Evolutionary conservation across 176 grass and related monocot genomes (phyloP).

Genomic region (Avena sativa): DNA sequence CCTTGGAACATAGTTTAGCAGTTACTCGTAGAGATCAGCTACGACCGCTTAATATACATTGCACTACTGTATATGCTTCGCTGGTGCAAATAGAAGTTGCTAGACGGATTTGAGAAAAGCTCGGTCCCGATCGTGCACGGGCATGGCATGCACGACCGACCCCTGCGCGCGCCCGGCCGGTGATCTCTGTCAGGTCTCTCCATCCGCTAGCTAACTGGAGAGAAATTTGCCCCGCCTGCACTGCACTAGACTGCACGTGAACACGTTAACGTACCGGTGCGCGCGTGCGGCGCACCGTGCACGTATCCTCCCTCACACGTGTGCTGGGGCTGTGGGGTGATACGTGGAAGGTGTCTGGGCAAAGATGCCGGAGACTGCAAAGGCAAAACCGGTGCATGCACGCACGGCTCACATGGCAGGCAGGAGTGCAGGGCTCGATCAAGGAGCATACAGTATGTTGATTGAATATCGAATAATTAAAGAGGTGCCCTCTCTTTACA

Average conservation of each 20-base stretch:
- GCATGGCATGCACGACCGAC: background rate
- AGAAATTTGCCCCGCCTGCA: background rate
- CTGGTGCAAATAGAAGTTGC: background rate
- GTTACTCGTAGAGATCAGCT: background rate
- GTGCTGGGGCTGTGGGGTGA: background rate
- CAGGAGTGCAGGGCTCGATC: background rate
- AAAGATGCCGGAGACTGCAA: background rate
- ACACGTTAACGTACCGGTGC: background rate
- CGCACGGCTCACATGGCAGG: slow-evolving; percentile 43
- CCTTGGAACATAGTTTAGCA: slow-evolving; percentile 2
- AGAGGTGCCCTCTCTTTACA: background rate
- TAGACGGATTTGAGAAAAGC: background rate
- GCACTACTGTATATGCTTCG: background rate
- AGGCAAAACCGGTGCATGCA: background rate
- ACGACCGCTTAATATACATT: background rate
- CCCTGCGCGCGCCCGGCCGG: background rate
- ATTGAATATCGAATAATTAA: background rate
- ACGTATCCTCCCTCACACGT: background rate
- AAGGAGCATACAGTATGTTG: background rate
- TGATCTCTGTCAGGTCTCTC: slow-evolving; percentile 18
- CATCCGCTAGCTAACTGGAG: background rate
- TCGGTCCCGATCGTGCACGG: background rate
- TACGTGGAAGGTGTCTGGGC: background rate
- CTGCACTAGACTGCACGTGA: background rate
- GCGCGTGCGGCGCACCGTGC: slow-evolving; percentile 5